Evolutionary conservation across 208 protist genomes (phyloP).

Genomic region (Herpetomonas muscarum): DNA sequence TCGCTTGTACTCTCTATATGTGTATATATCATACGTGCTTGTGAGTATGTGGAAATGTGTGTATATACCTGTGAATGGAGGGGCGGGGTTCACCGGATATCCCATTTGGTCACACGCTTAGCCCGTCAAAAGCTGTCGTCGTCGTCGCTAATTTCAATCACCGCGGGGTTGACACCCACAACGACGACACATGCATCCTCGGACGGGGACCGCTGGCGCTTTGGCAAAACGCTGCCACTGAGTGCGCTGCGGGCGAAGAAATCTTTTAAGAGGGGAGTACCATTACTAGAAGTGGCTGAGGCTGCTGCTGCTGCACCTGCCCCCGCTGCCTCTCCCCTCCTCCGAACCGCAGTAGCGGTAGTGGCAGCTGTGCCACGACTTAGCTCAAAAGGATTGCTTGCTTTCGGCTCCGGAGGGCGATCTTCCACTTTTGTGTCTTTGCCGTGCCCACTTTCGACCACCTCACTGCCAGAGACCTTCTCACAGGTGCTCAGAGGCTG

Average conservation of each 20-base stretch:
- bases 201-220: neutral
- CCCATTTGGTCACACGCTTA: neutral
- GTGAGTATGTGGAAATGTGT: too few species aligned
- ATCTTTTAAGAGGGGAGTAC: neutral
- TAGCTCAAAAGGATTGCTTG: slow-evolving; percentile 4
- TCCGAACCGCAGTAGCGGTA: neutral
- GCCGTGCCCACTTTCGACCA: too few species aligned
- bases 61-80: too few species aligned
- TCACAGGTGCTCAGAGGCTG: too few species aligned
- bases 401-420: neutral
- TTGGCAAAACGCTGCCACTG: neutral
- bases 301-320: too few species aligned
- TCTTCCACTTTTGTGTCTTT: too few species aligned
- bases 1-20: too few species aligned
- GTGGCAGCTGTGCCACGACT: too few species aligned
- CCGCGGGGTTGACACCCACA: slow-evolving; percentile 10
- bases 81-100: too few species aligned
- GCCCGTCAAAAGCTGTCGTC: too few species aligned
- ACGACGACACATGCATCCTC: slow-evolving; percentile 31
- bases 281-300: too few species aligned
- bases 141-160: slow-evolving; percentile 63
- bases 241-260: neutral
- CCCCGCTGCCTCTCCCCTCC: neutral
- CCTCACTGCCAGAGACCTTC: neutral
- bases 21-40: too few species aligned